Evolutionary conservation across 73 alveolate genomes (phyloP).

Genomic region (Paramecium sonneborni): DNA sequence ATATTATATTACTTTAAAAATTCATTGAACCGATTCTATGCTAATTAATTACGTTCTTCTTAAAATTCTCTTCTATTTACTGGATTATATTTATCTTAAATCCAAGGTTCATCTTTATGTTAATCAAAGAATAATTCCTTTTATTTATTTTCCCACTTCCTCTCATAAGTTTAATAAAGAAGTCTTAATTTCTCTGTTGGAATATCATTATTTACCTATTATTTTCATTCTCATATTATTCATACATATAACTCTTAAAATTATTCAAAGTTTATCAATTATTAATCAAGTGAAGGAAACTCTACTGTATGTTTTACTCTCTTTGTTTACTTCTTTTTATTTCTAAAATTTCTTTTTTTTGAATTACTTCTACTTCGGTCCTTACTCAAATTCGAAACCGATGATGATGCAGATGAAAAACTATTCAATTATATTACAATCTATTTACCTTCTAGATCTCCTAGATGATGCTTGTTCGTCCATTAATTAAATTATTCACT

Average conservation of each 20-base stretch:
- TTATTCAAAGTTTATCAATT: background rate
- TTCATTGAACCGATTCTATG: background rate
- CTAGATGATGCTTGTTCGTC: background rate
- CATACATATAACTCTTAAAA: constrained; percentile 28
- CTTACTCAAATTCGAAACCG: background rate
- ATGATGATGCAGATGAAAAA: constrained; percentile 2
- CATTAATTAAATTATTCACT: background rate
- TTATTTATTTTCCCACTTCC: background rate
- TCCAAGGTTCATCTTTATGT: constrained; percentile 17
- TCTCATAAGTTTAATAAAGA: background rate
- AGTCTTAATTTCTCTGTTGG: background rate
- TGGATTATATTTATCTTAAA: constrained; percentile 19
- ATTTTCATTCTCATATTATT: background rate
- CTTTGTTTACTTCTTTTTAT: background rate
- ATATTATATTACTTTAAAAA: background rate
- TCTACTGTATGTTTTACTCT: background rate
- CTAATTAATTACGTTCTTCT: background rate
- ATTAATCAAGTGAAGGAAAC: background rate
- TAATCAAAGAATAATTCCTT: background rate
- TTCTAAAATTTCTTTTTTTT: constrained; percentile 20
- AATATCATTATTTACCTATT: background rate
- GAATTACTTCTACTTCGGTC: background rate
- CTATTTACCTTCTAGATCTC: constrained; percentile 1
- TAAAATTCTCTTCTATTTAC: background rate
- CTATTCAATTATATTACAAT: background rate